Base-by-base conservation (phyloP, 2,329 filamentous ascomycete genomes). In the Paecilomyces dactylethromorphus region DNA sequence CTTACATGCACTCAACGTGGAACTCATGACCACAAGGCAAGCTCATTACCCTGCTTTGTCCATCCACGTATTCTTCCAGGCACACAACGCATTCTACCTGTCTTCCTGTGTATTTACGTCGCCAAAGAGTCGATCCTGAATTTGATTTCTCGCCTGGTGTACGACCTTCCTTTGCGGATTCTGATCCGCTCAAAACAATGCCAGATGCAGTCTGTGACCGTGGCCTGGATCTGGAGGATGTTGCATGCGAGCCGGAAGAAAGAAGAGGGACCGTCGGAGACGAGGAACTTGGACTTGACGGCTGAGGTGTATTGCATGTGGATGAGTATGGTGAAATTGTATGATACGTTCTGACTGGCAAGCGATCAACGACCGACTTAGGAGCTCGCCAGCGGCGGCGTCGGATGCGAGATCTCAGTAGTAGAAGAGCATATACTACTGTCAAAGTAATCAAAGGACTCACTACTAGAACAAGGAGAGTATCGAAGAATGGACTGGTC, bases 1-100 rank as follows among this genome's bases (percentile, higher is more conserved):
- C 92, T 88, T 78, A 96, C 92, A 99, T 97, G 92, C 94, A 99
- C 71, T 96, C 92, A 29, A 83, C 93, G 74, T 99, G 94, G 75
- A 97, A 99, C 70, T 99, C 94, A 73, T 99, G 94, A 35, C 94
- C 94, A 75, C 94, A 99, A 8, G 94, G 94, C 60, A 99, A 78
- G 70, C 92, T 95, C 94, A 99, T 99, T 45, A 99, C 93, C 69
- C 87, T 86, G 72, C 92, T 96, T 67, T 97, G 87, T 45, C 94
- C 94, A 73, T 97, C 92, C 22, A 96, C 82, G 69, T 97, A 99
- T 71, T 99, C 94, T 71, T 99, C 94, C 33, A 99, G 79, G 68
- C 94, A 99, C 1, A 99, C 93, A 12, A 97, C 93, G 71, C 94
- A 99, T 74, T 99, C 94, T 8, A 91, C 86, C 71, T 88, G 86